Percentiles rank a stretch among this genome's conserved stretches.
These are phyloP conservation scores for Naegleria fowleri DNA, from an alignment of 208 protist species.

Conservation along the genomic window DNA sequence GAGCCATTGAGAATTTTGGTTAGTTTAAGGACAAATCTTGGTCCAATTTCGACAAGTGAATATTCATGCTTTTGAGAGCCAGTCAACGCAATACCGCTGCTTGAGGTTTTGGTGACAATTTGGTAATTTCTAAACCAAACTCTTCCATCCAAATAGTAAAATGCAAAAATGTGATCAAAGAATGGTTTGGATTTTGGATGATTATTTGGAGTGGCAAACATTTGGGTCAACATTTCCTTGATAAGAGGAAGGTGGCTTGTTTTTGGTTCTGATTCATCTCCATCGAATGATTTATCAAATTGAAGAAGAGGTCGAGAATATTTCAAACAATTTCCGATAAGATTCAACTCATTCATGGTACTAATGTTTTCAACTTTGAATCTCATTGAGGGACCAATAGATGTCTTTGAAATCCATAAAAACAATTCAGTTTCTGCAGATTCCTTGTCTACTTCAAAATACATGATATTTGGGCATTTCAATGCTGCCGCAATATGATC, in stretches of 20 bases:
- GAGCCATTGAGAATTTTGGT: constrained; percentile 84
- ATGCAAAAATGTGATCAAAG: constrained; percentile 93
- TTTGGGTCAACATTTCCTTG: constrained; percentile 90
- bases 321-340: constrained; percentile 97
- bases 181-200: constrained; percentile 97
- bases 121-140: constrained; percentile 99
- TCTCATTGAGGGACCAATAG: constrained; percentile 85
- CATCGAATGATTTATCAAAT: constrained; percentile 93
- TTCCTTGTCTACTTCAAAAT: constrained; percentile 69
- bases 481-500: constrained; percentile 52
- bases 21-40: constrained; percentile 87
- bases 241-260: constrained; percentile 77
- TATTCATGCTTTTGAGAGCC: constrained; percentile 24
- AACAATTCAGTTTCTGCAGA: constrained; percentile 74
- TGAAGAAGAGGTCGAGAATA: constrained; percentile 89
- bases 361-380: constrained; percentile 89
- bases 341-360: constrained; percentile 92
- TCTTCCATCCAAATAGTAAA: constrained; percentile 87
- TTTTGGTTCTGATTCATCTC: neutral
- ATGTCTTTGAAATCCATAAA: constrained; percentile 83
- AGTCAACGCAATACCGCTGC: constrained; percentile 34
- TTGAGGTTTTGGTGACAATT: constrained; percentile 34
- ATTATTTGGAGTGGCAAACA: constrained; percentile 87
- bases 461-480: constrained; percentile 53
- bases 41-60: constrained; percentile 89